Evolutionary conservation across 495 filamentous ascomycete species (phyloP).

Genomic region (Neurospora tetraspora): DNA sequence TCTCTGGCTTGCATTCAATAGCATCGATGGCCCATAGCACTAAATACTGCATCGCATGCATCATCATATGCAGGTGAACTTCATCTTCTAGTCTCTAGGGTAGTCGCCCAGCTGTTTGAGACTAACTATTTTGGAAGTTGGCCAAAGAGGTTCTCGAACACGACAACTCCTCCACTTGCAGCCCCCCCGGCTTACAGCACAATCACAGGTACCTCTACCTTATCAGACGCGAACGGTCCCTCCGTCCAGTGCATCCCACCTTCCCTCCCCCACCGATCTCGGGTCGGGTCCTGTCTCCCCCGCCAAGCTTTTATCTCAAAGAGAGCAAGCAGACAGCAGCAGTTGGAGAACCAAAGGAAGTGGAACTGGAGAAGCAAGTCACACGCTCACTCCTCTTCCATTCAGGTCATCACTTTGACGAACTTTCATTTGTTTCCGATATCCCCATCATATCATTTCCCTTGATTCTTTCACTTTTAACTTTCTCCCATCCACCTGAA

Average conservation of each 20-base stretch:
- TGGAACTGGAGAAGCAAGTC: background rate
- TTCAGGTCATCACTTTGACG: background rate
- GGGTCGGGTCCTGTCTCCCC: background rate
- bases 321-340: background rate
- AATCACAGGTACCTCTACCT: background rate
- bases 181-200: background rate
- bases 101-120: background rate
- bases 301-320: background rate
- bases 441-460: background rate
- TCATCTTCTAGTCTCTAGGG: background rate
- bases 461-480: background rate
- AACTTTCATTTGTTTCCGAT: background rate
- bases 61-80: background rate
- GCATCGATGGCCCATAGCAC: background rate
- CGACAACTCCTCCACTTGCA: background rate
- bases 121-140: background rate
- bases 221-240: background rate
- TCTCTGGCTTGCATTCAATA: background rate
- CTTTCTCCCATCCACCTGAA: background rate
- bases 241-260: no score
- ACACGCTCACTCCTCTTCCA: background rate
- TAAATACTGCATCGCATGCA: background rate
- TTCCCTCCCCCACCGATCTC: background rate
- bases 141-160: background rate
- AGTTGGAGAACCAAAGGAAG: background rate